Percentiles rank a stretch among this genome's conserved stretches.
Evolutionary conservation across 352 stramenopile species (phyloP).

Genomic region (Globisporangium echinulatum): DNA sequence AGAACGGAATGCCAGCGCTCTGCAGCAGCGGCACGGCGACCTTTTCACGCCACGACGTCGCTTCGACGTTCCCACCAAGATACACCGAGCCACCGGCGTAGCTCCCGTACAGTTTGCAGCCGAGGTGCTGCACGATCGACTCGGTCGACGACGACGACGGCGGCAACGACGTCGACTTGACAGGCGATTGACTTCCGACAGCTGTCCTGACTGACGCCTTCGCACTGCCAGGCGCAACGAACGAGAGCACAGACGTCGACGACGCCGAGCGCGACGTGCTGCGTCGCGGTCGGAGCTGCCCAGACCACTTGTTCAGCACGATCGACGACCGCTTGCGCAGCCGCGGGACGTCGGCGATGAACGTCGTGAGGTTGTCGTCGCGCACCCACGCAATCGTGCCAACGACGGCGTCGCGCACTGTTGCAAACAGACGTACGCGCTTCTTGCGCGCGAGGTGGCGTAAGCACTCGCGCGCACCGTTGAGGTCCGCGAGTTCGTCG

Average conservation of each 20-base stretch:
- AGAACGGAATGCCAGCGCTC: slow-evolving; percentile 67
- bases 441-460: slow-evolving; percentile 48
- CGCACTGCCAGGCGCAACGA: slow-evolving; percentile 21
- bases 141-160: slow-evolving; percentile 13
- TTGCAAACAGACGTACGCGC: slow-evolving; percentile 42
- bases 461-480: slow-evolving; percentile 74
- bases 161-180: neutral
- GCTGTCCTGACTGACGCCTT: neutral
- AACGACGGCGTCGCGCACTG: slow-evolving; percentile 35
- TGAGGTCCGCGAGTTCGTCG: slow-evolving; percentile 75
- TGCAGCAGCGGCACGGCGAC: slow-evolving; percentile 66
- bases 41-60: slow-evolving; percentile 68
- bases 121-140: slow-evolving; percentile 34
- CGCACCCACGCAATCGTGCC: slow-evolving; percentile 47
- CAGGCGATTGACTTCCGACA: neutral
- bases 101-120: slow-evolving; percentile 37
- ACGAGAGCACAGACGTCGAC: slow-evolving; percentile 41
- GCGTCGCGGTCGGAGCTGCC: slow-evolving; percentile 37
- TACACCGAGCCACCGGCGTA: slow-evolving; percentile 57
- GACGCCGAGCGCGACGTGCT: slow-evolving; percentile 62
- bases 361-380: slow-evolving; percentile 38
- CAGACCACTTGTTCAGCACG: slow-evolving; percentile 60
- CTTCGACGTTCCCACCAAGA: slow-evolving; percentile 65
- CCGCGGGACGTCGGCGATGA: slow-evolving; percentile 33
- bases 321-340: slow-evolving; percentile 76